Evolutionary conservation across 305 asterid species (phyloP).

Genomic region (Nicotiana rustica): DNA sequence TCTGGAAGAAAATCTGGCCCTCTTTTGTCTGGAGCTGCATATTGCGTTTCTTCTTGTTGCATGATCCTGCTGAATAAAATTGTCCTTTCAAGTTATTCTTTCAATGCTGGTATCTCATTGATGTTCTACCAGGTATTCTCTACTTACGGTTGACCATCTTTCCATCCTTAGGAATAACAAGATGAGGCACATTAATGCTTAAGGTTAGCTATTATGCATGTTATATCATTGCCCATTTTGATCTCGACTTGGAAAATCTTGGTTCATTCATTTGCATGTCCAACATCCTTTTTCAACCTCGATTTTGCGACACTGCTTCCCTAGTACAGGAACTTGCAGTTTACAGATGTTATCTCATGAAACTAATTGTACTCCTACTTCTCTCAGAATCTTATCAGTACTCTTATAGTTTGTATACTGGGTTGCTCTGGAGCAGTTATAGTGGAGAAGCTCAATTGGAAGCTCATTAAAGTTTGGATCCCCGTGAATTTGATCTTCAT

Average conservation of each 20-base stretch:
- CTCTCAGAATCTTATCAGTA: slow-evolving; percentile 54
- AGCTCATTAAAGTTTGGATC: slow-evolving; percentile 55
- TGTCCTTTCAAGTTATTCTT: slow-evolving; percentile 53
- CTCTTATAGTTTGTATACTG: slow-evolving; percentile 50
- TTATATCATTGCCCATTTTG: slow-evolving; percentile 21
- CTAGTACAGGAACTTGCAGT: neutral
- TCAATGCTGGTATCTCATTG: slow-evolving; percentile 56
- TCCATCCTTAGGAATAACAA: neutral
- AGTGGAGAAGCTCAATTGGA: slow-evolving; percentile 52
- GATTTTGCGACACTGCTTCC: neutral
- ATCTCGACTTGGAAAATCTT: neutral
- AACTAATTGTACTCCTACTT: neutral
- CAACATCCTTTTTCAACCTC: neutral
- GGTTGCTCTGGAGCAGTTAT: slow-evolving; percentile 53
- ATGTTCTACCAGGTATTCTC: slow-evolving; percentile 57
- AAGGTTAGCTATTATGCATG: neutral
- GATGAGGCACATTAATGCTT: neutral
- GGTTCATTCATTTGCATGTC: neutral
- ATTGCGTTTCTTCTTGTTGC: slow-evolving; percentile 59
- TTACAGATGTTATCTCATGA: neutral
- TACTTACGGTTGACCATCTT: neutral
- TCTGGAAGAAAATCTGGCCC: slow-evolving; percentile 48
- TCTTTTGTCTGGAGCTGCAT: slow-evolving; percentile 53
- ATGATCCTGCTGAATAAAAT: slow-evolving; percentile 60
- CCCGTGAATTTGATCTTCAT: slow-evolving; percentile 57